Evolutionary conservation across 2,329 filamentous ascomycete genomes (phyloP), one percentile per base, ranked within the genome.

Genomic region (Colletotrichum sp.): DNA sequence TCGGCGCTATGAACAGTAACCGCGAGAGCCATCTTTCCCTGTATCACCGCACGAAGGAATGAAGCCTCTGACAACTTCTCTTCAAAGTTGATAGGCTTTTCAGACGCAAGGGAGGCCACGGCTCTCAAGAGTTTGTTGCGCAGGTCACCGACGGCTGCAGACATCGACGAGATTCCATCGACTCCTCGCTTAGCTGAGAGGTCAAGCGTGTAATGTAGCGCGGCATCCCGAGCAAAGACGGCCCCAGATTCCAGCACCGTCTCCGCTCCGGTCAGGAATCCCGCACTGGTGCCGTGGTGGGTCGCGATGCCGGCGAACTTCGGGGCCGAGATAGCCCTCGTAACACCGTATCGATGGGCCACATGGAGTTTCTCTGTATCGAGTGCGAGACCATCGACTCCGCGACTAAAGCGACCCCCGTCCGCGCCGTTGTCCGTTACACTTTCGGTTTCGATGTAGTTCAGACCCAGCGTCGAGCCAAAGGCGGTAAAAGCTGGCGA

Each of bases 1-100:
- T 94, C 92, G 13, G 92, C 92, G 74, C 89, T 92, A 79, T 94
- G 90, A 10, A 89, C 90, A 0, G 88, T 91, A 7, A 94, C 80
- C 2, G 88, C 90, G 0, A 94, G 86, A 0, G 91, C 86, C 3
- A 89, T 79, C 3, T 87, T 82, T 16, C 90, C 92, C 3, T 83
- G 79, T 1, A 93, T 83, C 0, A 93, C 92, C 77, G 86, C 85
- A 73, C 84, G 86, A 16, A 92, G 85, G 78, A 87, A 92, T 3
- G 86, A 83, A 1, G 82, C 81, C 78, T 91, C 89, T 0, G 87
- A 87, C 79, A 85, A 90, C 0, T 81, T 76, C 18, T 89, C 85
- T 38, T 89, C 85, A 9, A 82, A 70, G 7, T 82, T 70, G 12
- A 77, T 77, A 3, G 81, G 82, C 4, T 84, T 82, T 8, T 83